Percentiles rank a stretch among this genome's conserved stretches.
phyloP scores from a whole-genome alignment of 2,329 filamentous ascomycete genomes.

The Curvularia sp. region DNA sequence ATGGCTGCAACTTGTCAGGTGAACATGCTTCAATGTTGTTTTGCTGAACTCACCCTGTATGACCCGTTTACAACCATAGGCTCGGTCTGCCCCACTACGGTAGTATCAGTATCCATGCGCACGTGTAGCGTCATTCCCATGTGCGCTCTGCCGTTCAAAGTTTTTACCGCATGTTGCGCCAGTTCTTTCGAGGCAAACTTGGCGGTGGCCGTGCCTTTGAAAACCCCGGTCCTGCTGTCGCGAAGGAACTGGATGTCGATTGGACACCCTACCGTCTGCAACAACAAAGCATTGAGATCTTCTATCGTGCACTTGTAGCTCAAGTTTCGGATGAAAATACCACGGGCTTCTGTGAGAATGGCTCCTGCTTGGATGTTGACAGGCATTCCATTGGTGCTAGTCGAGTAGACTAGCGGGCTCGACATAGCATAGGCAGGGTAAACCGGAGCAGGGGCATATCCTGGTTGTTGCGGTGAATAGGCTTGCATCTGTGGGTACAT shows the following conservation, averaged over 20 bases:
- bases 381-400: conserved; percentile 43
- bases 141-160: conserved; percentile 38
- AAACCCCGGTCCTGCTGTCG: conserved; percentile 34
- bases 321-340: conserved; percentile 48
- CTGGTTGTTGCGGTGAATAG: conserved; percentile 24
- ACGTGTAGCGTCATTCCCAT: conserved; percentile 44
- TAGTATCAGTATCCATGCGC: conserved; percentile 46
- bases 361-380: conserved; percentile 50
- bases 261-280: conserved; percentile 37
- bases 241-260: conserved; percentile 37
- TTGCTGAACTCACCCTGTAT: conserved; percentile 26
- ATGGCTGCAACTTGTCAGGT: conserved; percentile 28
- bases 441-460: conserved; percentile 28
- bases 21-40: not conserved
- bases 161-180: conserved; percentile 39
- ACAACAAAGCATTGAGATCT: conserved; percentile 40
- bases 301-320: conserved; percentile 36
- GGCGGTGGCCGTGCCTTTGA: conserved; percentile 46
- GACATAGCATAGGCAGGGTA: conserved; percentile 31
- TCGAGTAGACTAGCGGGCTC: conserved; percentile 37
- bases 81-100: conserved; percentile 41
- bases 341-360: conserved; percentile 48
- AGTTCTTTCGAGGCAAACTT: conserved; percentile 41
- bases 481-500: conserved; percentile 30
- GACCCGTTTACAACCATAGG: conserved; percentile 44